Conservation (phyloP, 495 filamentous ascomycete genomes). For the Podospora pseudoanserina region DNA sequence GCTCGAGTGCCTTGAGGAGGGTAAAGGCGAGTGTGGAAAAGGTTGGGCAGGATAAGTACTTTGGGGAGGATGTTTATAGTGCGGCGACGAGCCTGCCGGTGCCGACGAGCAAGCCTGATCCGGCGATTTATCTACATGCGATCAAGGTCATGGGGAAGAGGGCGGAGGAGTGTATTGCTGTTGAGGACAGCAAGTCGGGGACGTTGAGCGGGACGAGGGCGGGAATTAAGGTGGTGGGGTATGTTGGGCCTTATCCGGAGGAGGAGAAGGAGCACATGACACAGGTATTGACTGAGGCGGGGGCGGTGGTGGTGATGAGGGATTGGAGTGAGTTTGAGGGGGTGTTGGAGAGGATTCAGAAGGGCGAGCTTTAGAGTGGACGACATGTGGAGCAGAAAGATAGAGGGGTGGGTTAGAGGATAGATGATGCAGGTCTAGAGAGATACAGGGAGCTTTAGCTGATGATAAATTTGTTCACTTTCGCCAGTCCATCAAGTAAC, state of each 20-base stretch:
- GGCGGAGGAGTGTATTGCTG: slow-evolving; percentile 71
- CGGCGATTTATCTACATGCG: slow-evolving; percentile 84
- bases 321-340: slow-evolving; percentile 80
- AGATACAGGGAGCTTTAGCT: not conserved
- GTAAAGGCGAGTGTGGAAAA: slow-evolving; percentile 79
- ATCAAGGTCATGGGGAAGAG: slow-evolving; percentile 71
- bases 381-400: not conserved
- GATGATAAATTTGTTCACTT: slow-evolving; percentile 21
- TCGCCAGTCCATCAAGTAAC: slow-evolving; percentile 68
- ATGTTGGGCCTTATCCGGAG: slow-evolving; percentile 76
- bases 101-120: slow-evolving; percentile 89
- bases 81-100: slow-evolving; percentile 73
- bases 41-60: slow-evolving; percentile 75
- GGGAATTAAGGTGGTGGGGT: slow-evolving; percentile 78
- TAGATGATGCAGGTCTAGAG: not conserved
- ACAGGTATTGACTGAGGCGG: slow-evolving; percentile 62
- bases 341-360: slow-evolving; percentile 64
- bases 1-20: slow-evolving; percentile 71
- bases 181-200: slow-evolving; percentile 90
- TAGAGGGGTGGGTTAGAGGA: not conserved
- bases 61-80: slow-evolving; percentile 74
- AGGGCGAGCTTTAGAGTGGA: slow-evolving; percentile 23
- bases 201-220: slow-evolving; percentile 76
- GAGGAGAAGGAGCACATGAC: slow-evolving; percentile 72
- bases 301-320: slow-evolving; percentile 73